Conservation (phyloP, 129 eudicot species). For the Heracleum sosnowskyi region DNA sequence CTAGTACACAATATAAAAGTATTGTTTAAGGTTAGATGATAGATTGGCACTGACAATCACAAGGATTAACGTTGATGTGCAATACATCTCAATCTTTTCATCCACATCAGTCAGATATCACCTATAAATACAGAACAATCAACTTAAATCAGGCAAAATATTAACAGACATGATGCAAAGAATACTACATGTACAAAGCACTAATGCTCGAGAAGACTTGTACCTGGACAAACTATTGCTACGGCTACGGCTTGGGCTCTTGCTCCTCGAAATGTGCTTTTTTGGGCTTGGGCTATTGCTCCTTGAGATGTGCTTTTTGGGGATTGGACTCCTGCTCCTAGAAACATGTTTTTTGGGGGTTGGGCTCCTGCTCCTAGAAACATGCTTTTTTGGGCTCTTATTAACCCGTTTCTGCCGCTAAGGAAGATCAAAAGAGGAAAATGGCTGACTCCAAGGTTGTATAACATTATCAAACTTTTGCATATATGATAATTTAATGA, state of each 20-base stretch:
- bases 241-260: conserved; percentile 51
- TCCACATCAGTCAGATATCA: neutral
- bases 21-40: neutral
- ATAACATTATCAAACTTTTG: neutral
- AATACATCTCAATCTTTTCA: neutral
- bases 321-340: conserved; percentile 16
- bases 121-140: neutral
- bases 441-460: neutral
- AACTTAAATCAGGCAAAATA: neutral
- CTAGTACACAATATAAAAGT: neutral
- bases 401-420: conserved; percentile 55
- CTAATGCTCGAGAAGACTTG: neutral
- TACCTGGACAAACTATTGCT: conserved; percentile 78
- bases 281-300: neutral
- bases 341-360: conserved; percentile 15
- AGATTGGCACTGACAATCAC: neutral
- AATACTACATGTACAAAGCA: neutral
- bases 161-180: neutral
- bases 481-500: neutral
- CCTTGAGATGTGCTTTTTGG: neutral
- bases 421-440: conserved; percentile 8
- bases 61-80: neutral
- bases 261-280: conserved; percentile 16
- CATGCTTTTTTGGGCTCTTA: conserved; percentile 52
- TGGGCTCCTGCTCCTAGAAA: conserved; percentile 40